Base-by-base conservation (phyloP, 441 rosid species). In the Lepidium campestre region DNA sequence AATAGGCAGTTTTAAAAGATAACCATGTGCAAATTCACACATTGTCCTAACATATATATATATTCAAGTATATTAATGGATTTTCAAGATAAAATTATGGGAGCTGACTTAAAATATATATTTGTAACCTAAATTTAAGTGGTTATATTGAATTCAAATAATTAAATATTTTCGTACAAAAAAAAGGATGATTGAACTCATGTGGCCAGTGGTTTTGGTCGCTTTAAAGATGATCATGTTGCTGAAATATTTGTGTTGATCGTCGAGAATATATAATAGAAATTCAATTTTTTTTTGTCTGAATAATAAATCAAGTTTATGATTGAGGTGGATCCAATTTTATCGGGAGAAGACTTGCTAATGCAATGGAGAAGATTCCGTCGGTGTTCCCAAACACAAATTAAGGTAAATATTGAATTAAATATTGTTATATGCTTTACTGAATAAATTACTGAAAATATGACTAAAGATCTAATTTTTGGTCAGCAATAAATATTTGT, bases 271-370 rank as follows among this genome's bases (percentile, higher is more conserved):
- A 29, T 29, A 6, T 29, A 6, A 29, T 0, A 6, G 1, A 6
- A 29, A 6, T 20, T 4, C 29, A 15, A 20, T 35, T 6, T 35
- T 55, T 9, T 0, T 15, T 17, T 32, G 7, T 12, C 42, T 56
- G 18, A 56, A 22, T 57, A 40, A 40, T 40, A 41, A 3, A 6
- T 29, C 18, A 18, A 29, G 53, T 14, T 39, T 34, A 67, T 50
- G 74, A 68, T 68, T 57, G 27, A 64, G 39, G 66, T 65, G 13
- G 77, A 67, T 66, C 77, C 68, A 73, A 37, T 18, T 36, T 66
- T 66, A 18, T 55, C 57, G 77, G 68, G 50, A 23, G 50, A 57
- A 57, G 56, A 55, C 31, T 31, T 39, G 53, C 40, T 15, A 20
- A 39, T 47, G 70, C 55, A 61, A 45, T 15, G 47, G 31, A 36